A percentile compares a stretch with the other conserved stretches of the same genome.
Evolutionary conservation across 768 basidiomycete species (phyloP).

Genomic region (Suillus tomentosus): DNA sequence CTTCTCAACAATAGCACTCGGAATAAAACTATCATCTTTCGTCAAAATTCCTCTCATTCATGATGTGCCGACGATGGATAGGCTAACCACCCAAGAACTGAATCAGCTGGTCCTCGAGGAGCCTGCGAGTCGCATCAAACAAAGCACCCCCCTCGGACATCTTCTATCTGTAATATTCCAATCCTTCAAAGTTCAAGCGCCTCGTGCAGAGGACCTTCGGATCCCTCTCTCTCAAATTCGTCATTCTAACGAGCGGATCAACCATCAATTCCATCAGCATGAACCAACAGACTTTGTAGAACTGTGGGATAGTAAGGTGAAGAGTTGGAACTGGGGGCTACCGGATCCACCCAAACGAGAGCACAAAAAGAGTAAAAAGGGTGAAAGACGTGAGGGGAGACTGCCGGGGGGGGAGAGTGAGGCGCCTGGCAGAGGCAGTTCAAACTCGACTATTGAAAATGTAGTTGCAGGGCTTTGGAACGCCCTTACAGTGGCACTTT

Average conservation of each 20-base stretch:
- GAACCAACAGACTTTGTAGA: background rate
- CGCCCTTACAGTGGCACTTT: background rate
- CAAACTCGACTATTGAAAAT: background rate
- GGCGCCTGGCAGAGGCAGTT: background rate
- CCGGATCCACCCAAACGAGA: background rate
- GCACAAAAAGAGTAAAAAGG: background rate
- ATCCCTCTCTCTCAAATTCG: background rate
- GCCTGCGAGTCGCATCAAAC: background rate
- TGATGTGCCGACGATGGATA: background rate
- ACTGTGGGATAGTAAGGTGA: background rate
- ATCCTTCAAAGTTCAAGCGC: background rate
- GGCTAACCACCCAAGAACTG: background rate
- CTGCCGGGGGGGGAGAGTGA: too few relatives aligned
- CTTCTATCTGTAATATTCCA: background rate
- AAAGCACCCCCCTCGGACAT: background rate
- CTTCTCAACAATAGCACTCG: background rate
- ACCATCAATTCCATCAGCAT: background rate
- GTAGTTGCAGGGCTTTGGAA: background rate
- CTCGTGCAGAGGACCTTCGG: background rate
- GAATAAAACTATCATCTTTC: background rate
- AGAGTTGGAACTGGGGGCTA: background rate
- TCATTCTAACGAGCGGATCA: background rate
- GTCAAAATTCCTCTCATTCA: background rate
- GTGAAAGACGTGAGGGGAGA: background rate
- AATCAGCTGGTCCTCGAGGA: background rate